Conservation (phyloP, 2,329 filamentous ascomycete genomes). For the Microsporum ferrugineum region DNA sequence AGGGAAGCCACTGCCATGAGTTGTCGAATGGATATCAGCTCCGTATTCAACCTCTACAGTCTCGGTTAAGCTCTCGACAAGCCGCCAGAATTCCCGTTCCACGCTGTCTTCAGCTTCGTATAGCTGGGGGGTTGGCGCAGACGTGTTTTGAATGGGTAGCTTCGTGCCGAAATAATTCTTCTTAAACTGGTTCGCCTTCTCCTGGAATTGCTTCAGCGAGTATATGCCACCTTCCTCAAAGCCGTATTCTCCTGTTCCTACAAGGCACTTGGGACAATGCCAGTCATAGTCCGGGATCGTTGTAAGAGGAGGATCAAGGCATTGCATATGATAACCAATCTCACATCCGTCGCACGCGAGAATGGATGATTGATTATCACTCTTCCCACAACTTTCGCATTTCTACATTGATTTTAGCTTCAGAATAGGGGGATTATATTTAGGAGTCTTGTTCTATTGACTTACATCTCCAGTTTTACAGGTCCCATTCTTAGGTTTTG, state of each 20-base stretch:
- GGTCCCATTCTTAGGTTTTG: constrained; percentile 45
- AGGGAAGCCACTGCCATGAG: constrained; percentile 92
- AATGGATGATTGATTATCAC: constrained; percentile 58
- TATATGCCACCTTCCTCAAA: constrained; percentile 96
- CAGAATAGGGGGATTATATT: not conserved
- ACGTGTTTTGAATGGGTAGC: constrained; percentile 61
- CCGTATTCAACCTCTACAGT: constrained; percentile 97
- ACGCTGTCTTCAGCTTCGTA: constrained; percentile 90
- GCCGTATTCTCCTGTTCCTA: constrained; percentile 91
- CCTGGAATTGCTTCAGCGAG: constrained; percentile 88
- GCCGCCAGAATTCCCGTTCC: constrained; percentile 89
- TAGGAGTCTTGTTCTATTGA: not conserved
- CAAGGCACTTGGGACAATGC: constrained; percentile 90
- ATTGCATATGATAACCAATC: constrained; percentile 72
- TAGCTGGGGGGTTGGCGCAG: constrained; percentile 65
- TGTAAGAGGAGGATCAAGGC: constrained; percentile 75
- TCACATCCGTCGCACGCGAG: constrained; percentile 88
- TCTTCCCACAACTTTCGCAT: constrained; percentile 77
- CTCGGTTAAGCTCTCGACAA: constrained; percentile 87
- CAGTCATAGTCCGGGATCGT: constrained; percentile 73
- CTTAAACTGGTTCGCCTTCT: constrained; percentile 91
- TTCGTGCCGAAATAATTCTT: constrained; percentile 84
- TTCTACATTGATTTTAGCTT: constrained; percentile 38
- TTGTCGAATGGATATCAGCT: constrained; percentile 95
- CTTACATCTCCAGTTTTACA: constrained; percentile 49